phyloP scores from a whole-genome alignment of 148 eudicot species.

The Fagopyrum tataricum region DNA sequence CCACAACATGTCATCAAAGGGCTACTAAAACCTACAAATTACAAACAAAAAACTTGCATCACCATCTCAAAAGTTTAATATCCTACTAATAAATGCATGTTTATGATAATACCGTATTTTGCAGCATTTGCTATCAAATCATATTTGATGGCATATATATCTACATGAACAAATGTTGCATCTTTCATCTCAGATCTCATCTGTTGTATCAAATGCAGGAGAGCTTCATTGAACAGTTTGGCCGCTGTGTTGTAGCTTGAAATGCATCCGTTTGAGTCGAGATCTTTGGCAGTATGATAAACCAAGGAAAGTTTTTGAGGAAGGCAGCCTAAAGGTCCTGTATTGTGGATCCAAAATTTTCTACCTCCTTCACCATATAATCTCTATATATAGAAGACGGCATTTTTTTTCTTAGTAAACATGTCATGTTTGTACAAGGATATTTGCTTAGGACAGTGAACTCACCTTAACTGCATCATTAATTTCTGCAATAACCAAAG shows the following conservation, averaged over 20 bases:
- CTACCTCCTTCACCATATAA: constrained; percentile 69
- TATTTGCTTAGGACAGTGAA: neutral
- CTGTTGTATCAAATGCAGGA: constrained; percentile 35
- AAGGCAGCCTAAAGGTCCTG: constrained; percentile 91
- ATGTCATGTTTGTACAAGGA: neutral
- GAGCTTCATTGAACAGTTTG: constrained; percentile 51
- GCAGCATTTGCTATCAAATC: constrained; percentile 64
- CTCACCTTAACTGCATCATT: constrained; percentile 65
- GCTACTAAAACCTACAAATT: constrained; percentile 50
- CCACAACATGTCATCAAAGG: constrained; percentile 94
- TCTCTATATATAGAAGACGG: neutral
- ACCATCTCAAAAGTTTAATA: neutral
- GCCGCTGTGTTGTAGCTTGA: constrained; percentile 66
- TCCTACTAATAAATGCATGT: neutral
- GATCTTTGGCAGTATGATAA: constrained; percentile 27
- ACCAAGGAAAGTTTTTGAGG: constrained; percentile 67
- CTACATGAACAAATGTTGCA: constrained; percentile 71
- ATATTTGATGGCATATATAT: constrained; percentile 77
- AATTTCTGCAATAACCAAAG: constrained; percentile 56
- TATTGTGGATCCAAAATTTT: constrained; percentile 90
- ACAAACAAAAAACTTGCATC: neutral
- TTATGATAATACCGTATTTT: constrained; percentile 52
- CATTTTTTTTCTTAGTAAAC: neutral
- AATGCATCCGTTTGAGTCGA: constrained; percentile 63
- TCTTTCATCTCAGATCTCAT: constrained; percentile 55